Evolutionary conservation across 768 basidiomycete species (phyloP).

Genomic region (Obba rivulosa): DNA sequence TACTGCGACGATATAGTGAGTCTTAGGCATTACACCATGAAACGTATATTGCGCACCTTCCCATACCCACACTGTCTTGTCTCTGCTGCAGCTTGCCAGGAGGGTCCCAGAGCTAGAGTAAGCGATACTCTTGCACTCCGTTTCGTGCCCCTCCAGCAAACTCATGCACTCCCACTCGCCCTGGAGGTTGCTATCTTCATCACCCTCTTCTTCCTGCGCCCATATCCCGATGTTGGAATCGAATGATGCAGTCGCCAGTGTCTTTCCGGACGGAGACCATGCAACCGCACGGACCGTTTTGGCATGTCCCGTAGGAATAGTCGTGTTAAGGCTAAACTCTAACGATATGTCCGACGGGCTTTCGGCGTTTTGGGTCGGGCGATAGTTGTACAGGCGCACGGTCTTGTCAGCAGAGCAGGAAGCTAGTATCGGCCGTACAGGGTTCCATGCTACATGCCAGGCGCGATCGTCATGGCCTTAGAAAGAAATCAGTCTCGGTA

Average conservation of each 20-base stretch:
- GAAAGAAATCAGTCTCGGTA: not conserved
- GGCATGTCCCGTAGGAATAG: conserved; percentile 79
- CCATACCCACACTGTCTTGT: conserved; percentile 99
- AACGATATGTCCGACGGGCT: conserved; percentile 16
- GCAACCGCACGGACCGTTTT: conserved; percentile 84
- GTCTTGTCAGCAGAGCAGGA: conserved; percentile 95
- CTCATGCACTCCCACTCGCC: conserved; percentile 77
- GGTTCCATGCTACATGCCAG: conserved; percentile 91
- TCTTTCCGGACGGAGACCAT: conserved; percentile 85
- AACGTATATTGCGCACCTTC: conserved; percentile 55
- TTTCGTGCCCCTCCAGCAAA: conserved; percentile 90
- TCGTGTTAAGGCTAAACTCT: conserved; percentile 49
- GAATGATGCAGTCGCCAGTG: conserved; percentile 89
- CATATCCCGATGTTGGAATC: conserved; percentile 90
- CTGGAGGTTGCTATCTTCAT: conserved; percentile 19
- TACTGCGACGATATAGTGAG: conserved; percentile 40
- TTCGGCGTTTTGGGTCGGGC: conserved; percentile 10
- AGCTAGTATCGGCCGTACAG: conserved; percentile 71
- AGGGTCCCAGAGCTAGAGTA: conserved; percentile 74
- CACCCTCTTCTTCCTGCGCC: conserved; percentile 60
- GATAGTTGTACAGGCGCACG: conserved; percentile 78
- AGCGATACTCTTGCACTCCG: conserved; percentile 89
- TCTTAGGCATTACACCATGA: not conserved
- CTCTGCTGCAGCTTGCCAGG: conserved; percentile 91
- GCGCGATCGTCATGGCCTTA: conserved; percentile 80